A percentile compares a stretch with the other conserved stretches of the same genome.
phyloP scores from a whole-genome alignment of 306 rosid species.

The Citrullus mucosospermus region DNA sequence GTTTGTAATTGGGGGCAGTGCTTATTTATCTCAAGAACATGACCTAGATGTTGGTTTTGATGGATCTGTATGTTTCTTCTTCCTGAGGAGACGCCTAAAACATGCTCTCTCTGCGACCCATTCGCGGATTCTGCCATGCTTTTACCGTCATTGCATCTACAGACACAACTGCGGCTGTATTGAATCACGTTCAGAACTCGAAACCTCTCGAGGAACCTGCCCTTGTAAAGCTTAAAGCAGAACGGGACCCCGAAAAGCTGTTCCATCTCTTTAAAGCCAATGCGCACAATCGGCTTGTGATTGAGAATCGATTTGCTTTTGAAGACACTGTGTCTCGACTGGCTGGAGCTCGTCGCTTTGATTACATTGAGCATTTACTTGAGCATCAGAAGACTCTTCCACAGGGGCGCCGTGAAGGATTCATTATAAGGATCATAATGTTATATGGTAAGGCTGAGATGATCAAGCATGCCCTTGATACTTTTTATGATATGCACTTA shows the following conservation, averaged over 20 bases:
- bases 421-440: conserved; percentile 47
- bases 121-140: conserved; percentile 44
- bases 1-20: neutral
- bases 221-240: conserved; percentile 41
- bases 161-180: conserved; percentile 2
- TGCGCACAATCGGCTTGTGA: conserved; percentile 44
- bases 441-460: conserved; percentile 69
- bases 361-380: conserved; percentile 48
- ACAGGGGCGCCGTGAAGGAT: conserved; percentile 66
- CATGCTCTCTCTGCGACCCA: conserved; percentile 65
- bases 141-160: conserved; percentile 15
- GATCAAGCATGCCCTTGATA: conserved; percentile 42
- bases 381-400: conserved; percentile 63
- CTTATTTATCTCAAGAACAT: neutral
- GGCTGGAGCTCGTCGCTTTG: conserved; percentile 62
- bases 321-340: conserved; percentile 55
- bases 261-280: conserved; percentile 52
- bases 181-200: conserved; percentile 5
- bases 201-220: conserved; percentile 36
- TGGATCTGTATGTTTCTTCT: conserved; percentile 33
- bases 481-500: conserved; percentile 46
- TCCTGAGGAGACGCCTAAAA: conserved; percentile 20
- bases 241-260: conserved; percentile 49
- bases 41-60: conserved; percentile 13
- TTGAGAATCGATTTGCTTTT: conserved; percentile 54